Base-by-base conservation (phyloP, 805 yeast genomes). In the Candida maris region DNA sequence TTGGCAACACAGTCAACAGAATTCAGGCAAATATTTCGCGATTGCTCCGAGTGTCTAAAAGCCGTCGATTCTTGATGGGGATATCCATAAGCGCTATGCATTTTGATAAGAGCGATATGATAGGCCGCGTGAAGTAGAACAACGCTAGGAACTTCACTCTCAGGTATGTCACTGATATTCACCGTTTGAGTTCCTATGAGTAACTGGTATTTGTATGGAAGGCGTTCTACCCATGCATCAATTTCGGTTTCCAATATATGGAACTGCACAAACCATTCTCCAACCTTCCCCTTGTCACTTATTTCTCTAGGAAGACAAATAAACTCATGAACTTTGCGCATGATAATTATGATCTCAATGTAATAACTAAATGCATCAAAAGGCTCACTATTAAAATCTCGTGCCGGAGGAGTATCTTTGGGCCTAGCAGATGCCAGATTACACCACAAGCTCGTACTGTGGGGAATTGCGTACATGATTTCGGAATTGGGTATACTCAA, bases 71-170 rank as follows among this genome's bases (percentile, higher is more conserved):
- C 50, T 8, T 46, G 41, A 37, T 53, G 54, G 8, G 55, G 52
- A 31, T 49, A 53, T 6, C 54, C 56, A 30, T 45, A 42, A 4
- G 58, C 51, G 5, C 50, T 42, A 35, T 53, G 53, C 37, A 53
- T 37, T 26, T 51, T 51, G 24, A 53, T 50, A 31, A 50, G 29
- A 6, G 51, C 39, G 6, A 49, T 43, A 29, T 51, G 46, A 35
- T 51, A 53, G 3, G 46, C 41, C n/a, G 44, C 26, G 13, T 42
- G 46, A 3, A 36, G 21, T 9, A 39, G 34, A 15, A 35, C 34
- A 15, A 33, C 9, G 7, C 22, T 30, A 9, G 41, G 30, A 2
- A 42, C 15, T 25, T 39, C 46, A 4, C 14, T 13, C n/a, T n/a
- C 15, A 6, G 33, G 15, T 12, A 9, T 10, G 12, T 26, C 27